phyloP scores from a whole-genome alignment of 306 rosid genomes.

The Oemleria cerasiformis region DNA sequence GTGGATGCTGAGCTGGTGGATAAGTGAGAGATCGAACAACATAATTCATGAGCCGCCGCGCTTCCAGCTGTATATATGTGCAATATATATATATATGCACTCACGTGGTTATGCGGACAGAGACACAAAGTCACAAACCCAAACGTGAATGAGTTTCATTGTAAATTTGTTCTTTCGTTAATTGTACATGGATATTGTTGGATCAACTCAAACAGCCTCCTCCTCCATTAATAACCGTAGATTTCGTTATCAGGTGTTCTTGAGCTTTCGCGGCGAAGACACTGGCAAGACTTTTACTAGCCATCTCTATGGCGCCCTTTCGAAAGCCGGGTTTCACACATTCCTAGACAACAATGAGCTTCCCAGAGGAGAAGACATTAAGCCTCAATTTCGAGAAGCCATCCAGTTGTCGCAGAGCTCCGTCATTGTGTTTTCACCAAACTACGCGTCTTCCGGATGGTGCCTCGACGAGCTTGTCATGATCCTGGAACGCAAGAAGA shows the following conservation, averaged over 20 bases:
- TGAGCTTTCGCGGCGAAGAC: neutral
- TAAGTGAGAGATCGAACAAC: no score
- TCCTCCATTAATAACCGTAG: neutral
- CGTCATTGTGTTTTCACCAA: neutral
- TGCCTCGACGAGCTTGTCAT: neutral
- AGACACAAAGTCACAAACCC: no score
- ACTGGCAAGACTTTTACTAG: neutral
- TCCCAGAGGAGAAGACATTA: neutral
- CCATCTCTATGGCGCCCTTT: neutral
- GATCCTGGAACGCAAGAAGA: neutral
- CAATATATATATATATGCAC: no score
- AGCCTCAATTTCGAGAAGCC: neutral
- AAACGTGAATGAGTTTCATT: no score
- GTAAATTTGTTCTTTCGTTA: no score
- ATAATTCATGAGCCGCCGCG: no score
- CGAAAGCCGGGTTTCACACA: neutral
- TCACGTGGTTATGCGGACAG: no score
- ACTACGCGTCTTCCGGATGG: neutral
- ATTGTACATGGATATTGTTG: no score
- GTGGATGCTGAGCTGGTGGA: no score
- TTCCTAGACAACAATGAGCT: neutral
- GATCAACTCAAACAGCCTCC: neutral
- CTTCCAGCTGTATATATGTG: no score
- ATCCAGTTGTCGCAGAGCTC: neutral
- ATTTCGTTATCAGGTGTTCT: neutral